A percentile compares a stretch with the other conserved stretches of the same genome.
These are phyloP conservation scores for Penicillium sp. DNA, from an alignment of 2,329 filamentous ascomycete species.

Conservation along the genomic window DNA sequence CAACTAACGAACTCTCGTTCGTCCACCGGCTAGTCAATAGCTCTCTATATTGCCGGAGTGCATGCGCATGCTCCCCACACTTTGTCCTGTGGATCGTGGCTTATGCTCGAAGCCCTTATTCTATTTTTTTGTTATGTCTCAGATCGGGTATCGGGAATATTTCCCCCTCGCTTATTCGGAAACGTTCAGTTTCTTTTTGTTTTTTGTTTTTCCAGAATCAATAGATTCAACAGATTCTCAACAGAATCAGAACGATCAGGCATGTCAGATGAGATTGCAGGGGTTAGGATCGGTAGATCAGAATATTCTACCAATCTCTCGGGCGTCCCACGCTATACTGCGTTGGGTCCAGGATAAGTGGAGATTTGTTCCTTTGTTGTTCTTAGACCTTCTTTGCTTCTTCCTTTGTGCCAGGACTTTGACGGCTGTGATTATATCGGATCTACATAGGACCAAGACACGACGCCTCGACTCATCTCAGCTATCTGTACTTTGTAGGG, in stretches of 20 bases:
- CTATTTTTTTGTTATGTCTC: neutral
- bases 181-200: neutral
- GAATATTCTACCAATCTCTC: slow-evolving; percentile 12
- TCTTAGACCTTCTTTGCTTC: neutral
- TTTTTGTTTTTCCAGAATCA: neutral
- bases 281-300: slow-evolving; percentile 13
- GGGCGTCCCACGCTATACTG: slow-evolving; percentile 11
- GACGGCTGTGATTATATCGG: no score
- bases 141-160: neutral
- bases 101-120: neutral
- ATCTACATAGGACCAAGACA: no score
- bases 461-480: no score
- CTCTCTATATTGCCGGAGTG: neutral
- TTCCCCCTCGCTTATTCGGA: neutral
- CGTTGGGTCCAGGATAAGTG: neutral
- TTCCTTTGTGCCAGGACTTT: neutral
- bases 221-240: neutral
- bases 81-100: neutral
- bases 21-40: neutral
- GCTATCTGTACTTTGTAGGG: neutral
- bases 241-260: neutral
- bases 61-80: neutral
- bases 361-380: slow-evolving; percentile 6
- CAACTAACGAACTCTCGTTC: neutral
- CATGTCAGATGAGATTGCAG: slow-evolving; percentile 7